Conservation (phyloP, 176 grass and related monocot genomes). For the Zizania latifolia region DNA sequence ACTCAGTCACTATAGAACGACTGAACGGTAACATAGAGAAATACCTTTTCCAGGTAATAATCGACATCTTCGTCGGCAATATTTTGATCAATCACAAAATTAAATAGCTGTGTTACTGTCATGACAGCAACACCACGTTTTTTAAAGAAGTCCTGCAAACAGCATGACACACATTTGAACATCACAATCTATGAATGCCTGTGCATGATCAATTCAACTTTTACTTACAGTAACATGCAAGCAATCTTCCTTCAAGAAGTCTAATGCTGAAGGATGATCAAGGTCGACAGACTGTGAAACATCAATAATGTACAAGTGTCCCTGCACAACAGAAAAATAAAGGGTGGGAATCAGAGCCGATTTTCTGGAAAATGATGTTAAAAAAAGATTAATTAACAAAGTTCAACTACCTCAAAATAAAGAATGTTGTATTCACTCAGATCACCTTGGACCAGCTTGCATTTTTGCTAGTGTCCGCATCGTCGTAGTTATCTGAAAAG, state of each 20-base stretch:
- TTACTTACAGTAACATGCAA: slow-evolving; percentile 84
- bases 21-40: slow-evolving; percentile 12
- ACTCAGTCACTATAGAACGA: neutral
- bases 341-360: neutral
- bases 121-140: slow-evolving; percentile 76
- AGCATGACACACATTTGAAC: slow-evolving; percentile 7
- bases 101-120: slow-evolving; percentile 70
- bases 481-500: slow-evolving; percentile 75
- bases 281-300: slow-evolving; percentile 96
- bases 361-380: neutral
- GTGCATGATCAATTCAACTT: neutral
- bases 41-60: slow-evolving; percentile 82
- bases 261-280: slow-evolving; percentile 77
- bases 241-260: slow-evolving; percentile 97
- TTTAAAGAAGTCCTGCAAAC: slow-evolving; percentile 77
- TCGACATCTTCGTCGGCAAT: slow-evolving; percentile 85
- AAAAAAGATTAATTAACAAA: slow-evolving; percentile 16
- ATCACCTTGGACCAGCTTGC: slow-evolving; percentile 97
- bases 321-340: slow-evolving; percentile 37
- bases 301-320: slow-evolving; percentile 97
- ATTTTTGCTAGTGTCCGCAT: slow-evolving; percentile 91
- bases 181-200: neutral
- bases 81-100: slow-evolving; percentile 79
- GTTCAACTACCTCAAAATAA: slow-evolving; percentile 79
- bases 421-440: slow-evolving; percentile 99